A percentile compares a stretch with the other conserved stretches of the same genome.
Conservation (phyloP, 83 land plant genomes). For the Thuja plicata region DNA sequence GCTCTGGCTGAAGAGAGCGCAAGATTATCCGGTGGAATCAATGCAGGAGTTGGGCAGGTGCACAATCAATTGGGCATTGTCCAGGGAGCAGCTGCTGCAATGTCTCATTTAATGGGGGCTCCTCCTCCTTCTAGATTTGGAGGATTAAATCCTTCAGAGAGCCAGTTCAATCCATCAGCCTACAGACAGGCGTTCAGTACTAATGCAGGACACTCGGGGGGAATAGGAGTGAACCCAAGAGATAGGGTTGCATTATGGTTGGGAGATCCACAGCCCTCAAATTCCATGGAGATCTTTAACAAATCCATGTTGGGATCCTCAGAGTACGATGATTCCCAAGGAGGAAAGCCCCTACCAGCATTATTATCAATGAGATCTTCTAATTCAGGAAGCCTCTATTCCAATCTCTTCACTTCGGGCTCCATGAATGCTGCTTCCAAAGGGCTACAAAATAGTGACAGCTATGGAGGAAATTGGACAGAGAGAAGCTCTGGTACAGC, state of each 20-base stretch:
- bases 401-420: not conserved
- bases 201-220: not conserved
- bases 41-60: not conserved
- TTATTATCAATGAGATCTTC: conserved; percentile 1
- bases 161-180: not conserved
- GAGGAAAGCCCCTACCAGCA: not conserved
- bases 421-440: not conserved
- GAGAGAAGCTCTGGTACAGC: not conserved
- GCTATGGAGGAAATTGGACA: not conserved
- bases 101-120: not conserved
- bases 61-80: not conserved
- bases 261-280: not conserved
- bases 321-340: not conserved
- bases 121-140: not conserved
- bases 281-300: not conserved
- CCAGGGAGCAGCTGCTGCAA: not conserved
- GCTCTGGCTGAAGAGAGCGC: conserved; percentile 42
- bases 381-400: not conserved
- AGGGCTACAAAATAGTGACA: not conserved
- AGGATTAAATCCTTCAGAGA: not conserved
- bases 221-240: not conserved
- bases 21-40: conserved; percentile 13
- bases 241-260: conserved; percentile 1
- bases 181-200: not conserved
- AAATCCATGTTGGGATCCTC: not conserved